Conservation (phyloP, 106 monocot species). For the Acorus gramineus region DNA sequence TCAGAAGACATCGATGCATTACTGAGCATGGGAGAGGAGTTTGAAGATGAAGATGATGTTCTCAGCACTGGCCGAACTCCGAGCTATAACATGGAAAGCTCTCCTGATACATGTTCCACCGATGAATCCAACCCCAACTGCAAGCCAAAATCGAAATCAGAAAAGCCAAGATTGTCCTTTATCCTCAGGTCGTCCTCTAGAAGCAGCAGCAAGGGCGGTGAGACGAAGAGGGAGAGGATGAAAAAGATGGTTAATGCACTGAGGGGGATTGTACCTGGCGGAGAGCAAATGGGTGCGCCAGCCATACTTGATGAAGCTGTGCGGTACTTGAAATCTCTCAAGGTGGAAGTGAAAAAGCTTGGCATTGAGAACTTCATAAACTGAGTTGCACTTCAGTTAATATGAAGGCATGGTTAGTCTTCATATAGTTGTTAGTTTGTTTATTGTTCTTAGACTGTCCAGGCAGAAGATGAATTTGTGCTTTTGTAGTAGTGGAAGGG, state of each 20-base stretch:
- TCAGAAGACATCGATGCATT: slow-evolving; percentile 64
- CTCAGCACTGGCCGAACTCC: slow-evolving; percentile 61
- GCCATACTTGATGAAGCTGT: slow-evolving; percentile 66
- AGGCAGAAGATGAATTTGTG: too few species aligned
- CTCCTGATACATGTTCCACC: slow-evolving; percentile 15
- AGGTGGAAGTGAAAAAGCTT: slow-evolving; percentile 58
- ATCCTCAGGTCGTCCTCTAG: not conserved
- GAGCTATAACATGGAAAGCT: slow-evolving; percentile 10
- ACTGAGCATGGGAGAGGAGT: slow-evolving; percentile 43
- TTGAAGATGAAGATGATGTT: slow-evolving; percentile 47
- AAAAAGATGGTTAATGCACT: slow-evolving; percentile 59
- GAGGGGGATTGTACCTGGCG: slow-evolving; percentile 59
- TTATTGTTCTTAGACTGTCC: too few species aligned
- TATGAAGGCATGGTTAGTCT: too few species aligned
- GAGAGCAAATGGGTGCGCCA: slow-evolving; percentile 48
- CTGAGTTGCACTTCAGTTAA: not conserved
- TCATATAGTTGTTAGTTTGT: too few species aligned
- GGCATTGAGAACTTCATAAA: slow-evolving; percentile 30
- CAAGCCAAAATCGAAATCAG: not conserved
- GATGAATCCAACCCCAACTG: not conserved
- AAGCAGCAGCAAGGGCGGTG: slow-evolving; percentile 6
- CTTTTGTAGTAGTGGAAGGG: too few species aligned
- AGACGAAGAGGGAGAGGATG: slow-evolving; percentile 35
- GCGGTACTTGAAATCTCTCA: slow-evolving; percentile 69
- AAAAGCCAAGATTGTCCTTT: not conserved